A percentile compares a stretch with the other conserved stretches of the same genome.
phyloP scores from a whole-genome alignment of 108 stramenopile genomes.

The Chaetoceros muelleri region DNA sequence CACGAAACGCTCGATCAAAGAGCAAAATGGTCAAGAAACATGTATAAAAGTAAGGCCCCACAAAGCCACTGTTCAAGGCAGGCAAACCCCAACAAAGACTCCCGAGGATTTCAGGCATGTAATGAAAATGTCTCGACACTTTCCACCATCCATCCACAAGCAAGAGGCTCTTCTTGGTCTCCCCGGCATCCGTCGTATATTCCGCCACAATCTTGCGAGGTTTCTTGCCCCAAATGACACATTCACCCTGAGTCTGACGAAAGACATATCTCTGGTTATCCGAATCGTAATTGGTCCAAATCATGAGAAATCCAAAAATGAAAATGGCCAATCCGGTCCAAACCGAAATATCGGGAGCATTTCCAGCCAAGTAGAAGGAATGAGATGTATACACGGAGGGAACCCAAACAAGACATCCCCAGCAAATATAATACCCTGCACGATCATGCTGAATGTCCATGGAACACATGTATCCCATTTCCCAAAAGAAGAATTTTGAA shows the following conservation, averaged over 20 bases:
- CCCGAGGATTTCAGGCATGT: conserved; percentile 88
- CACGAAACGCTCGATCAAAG: conserved; percentile 91
- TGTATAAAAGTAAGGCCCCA: conserved; percentile 86
- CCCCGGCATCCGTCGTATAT: conserved; percentile 65
- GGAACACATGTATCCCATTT: conserved; percentile 99
- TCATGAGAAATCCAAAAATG: conserved; percentile 47
- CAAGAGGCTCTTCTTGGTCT: conserved; percentile 66
- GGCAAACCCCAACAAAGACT: conserved; percentile 89
- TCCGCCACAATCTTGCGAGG: conserved; percentile 84
- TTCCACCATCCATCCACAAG: conserved; percentile 82
- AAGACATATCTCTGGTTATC: conserved; percentile 93
- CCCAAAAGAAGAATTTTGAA: conserved; percentile 98
- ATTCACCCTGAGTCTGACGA: conserved; percentile 70
- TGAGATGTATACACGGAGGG: conserved; percentile 92
- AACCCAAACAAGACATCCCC: conserved; percentile 99
- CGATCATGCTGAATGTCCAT: conserved; percentile 89
- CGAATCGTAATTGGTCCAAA: conserved; percentile 93
- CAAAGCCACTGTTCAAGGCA: conserved; percentile 41
- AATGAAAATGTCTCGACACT: conserved; percentile 94
- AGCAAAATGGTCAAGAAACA: conserved; percentile 87
- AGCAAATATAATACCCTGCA: conserved; percentile 91
- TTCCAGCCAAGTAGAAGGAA: conserved; percentile 69
- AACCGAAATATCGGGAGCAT: conserved; percentile 67
- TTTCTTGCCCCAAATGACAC: conserved; percentile 81
- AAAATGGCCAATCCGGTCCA: conserved; percentile 47